A percentile compares a stretch with the other conserved stretches of the same genome.
These are phyloP conservation scores for Mikania micrantha DNA, from an alignment of 129 eudicot species.

Conservation along the genomic window DNA sequence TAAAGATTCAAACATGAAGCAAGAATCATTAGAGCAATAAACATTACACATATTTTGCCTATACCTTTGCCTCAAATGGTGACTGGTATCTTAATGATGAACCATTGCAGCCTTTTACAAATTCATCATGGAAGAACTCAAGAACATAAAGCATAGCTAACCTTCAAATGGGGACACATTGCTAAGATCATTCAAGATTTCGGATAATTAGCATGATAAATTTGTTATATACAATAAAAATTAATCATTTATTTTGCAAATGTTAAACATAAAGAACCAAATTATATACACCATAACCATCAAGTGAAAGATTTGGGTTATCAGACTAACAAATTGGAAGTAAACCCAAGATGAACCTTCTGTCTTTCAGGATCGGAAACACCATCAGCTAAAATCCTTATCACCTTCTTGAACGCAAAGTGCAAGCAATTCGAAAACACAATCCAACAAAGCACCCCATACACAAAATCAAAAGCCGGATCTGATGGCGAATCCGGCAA, in stretches of 20 bases:
- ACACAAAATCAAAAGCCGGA: constrained; percentile 45
- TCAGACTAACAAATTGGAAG: constrained; percentile 21
- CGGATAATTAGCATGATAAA: neutral
- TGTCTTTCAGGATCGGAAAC: constrained; percentile 18
- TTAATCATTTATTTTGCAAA: neutral
- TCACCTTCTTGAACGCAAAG: constrained; percentile 32
- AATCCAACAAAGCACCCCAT: constrained; percentile 33
- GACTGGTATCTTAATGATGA: neutral
- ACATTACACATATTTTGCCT: neutral
- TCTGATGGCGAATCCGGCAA: constrained; percentile 35
- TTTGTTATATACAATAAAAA: constrained; percentile 14
- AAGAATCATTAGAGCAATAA: neutral
- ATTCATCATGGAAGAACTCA: too few relatives aligned
- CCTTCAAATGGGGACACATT: too few relatives aligned
- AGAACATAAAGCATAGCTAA: too few relatives aligned
- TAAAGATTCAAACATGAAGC: neutral
- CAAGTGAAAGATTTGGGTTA: neutral
- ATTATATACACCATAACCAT: constrained; percentile 22
- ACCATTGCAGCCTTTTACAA: neutral
- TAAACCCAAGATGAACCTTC: constrained; percentile 20
- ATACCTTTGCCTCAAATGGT: neutral
- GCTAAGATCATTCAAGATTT: too few relatives aligned
- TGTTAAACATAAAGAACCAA: neutral
- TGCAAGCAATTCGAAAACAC: constrained; percentile 39
- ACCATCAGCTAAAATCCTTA: constrained; percentile 25